phyloP scores from a whole-genome alignment of 352 stramenopile species.

The Phytophthora pisi region DNA sequence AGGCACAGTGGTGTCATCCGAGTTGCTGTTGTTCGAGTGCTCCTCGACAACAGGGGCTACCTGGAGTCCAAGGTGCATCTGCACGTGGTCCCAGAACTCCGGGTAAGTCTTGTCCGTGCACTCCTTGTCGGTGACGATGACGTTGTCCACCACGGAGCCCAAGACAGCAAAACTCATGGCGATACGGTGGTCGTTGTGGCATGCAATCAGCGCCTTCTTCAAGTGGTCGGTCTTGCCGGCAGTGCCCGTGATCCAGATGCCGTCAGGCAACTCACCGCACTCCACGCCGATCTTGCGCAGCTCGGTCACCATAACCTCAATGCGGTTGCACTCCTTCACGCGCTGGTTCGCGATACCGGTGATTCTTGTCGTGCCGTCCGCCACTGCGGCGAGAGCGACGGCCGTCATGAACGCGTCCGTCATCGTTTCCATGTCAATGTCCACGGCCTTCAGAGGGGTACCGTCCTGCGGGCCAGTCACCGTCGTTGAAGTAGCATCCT shows the following conservation, averaged over 20 bases:
- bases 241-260: constrained; percentile 80
- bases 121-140: constrained; percentile 97
- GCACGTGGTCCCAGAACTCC: constrained; percentile 93
- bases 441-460: constrained; percentile 80
- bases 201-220: constrained; percentile 71
- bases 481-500: constrained; percentile 68
- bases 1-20: constrained; percentile 25
- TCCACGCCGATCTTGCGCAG: constrained; percentile 94
- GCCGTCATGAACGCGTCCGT: constrained; percentile 98
- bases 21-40: constrained; percentile 11
- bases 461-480: constrained; percentile 77
- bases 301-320: constrained; percentile 97
- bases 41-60: constrained; percentile 54
- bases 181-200: constrained; percentile 98
- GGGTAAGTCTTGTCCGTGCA: constrained; percentile 99
- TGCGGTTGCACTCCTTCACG: constrained; percentile 98
- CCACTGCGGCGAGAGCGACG: constrained; percentile 94
- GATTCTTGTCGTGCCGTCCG: constrained; percentile 96
- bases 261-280: constrained; percentile 73
- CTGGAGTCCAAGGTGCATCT: constrained; percentile 65
- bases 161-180: constrained; percentile 98
- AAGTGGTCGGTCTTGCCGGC: constrained; percentile 54
- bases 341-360: constrained; percentile 98
- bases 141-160: constrained; percentile 87
- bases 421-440: constrained; percentile 98